Evolutionary conservation across 2,329 filamentous ascomycete species (phyloP).

Genomic region (Aureobasidium sp.): DNA sequence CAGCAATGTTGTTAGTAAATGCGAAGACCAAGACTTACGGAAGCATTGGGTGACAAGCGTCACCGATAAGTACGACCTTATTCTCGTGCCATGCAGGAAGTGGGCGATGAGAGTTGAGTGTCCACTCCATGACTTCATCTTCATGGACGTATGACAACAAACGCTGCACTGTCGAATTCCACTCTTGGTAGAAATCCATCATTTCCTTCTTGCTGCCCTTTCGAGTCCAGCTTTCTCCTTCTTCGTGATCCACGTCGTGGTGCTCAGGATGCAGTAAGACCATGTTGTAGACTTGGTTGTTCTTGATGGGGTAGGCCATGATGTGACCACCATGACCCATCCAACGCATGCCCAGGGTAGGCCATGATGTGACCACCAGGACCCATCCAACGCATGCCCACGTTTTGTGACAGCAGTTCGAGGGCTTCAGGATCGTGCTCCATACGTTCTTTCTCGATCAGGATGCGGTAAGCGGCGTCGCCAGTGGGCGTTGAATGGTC

Average conservation of each 20-base stretch:
- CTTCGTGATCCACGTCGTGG: slow-evolving; percentile 6
- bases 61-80: neutral
- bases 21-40: neutral
- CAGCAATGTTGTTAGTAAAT: no score
- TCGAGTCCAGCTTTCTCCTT: slow-evolving; percentile 54
- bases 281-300: slow-evolving; percentile 19
- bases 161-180: slow-evolving; percentile 42
- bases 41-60: neutral
- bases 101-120: neutral
- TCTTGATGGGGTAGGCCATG: slow-evolving; percentile 20
- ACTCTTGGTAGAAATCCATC: slow-evolving; percentile 55
- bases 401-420: neutral
- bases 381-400: neutral
- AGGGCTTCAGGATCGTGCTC: neutral
- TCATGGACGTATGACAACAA: neutral
- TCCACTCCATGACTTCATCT: neutral
- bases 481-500: neutral
- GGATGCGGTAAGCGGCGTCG: neutral
- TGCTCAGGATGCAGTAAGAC: slow-evolving; percentile 18
- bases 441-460: neutral
- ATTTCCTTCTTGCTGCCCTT: slow-evolving; percentile 55
- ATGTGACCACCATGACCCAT: slow-evolving; percentile 18
- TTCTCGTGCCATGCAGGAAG: neutral
- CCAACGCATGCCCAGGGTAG: slow-evolving; percentile 13
- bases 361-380: slow-evolving; percentile 19